Percentiles rank a stretch among this genome's conserved stretches.
Conservation (phyloP, 257 asterid species). For the Nicotiana attenuata region DNA sequence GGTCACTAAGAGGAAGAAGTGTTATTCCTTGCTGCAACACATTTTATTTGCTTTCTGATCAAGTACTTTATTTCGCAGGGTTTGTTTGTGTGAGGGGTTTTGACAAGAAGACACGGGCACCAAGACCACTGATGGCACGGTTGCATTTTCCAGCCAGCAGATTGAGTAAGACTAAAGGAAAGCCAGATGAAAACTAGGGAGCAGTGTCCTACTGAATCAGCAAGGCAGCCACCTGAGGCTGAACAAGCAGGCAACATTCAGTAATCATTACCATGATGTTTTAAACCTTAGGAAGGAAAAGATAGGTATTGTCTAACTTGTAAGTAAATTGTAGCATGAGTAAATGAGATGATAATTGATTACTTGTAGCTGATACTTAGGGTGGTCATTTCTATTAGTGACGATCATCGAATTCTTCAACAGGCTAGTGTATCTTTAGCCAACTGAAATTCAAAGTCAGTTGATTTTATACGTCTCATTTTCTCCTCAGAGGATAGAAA, state of each 20-base stretch:
- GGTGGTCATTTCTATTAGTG: background rate
- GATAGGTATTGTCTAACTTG: slow-evolving; percentile 3
- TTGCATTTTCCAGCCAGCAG: slow-evolving; percentile 89
- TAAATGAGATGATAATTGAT: background rate
- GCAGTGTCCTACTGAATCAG: slow-evolving; percentile 17
- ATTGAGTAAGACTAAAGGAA: slow-evolving; percentile 49
- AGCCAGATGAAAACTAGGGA: slow-evolving; percentile 35
- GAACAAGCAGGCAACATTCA: slow-evolving; percentile 1
- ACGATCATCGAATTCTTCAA: background rate
- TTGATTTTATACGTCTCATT: background rate
- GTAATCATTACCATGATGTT: slow-evolving; percentile 6
- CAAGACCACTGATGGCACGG: slow-evolving; percentile 87
- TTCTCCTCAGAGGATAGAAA: background rate
- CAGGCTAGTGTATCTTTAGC: slow-evolving; percentile 3
- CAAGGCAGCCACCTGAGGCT: background rate
- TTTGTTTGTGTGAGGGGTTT: slow-evolving; percentile 95
- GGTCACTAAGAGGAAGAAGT: background rate
- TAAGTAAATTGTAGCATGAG: slow-evolving; percentile 5
- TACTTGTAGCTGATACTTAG: slow-evolving; percentile 10
- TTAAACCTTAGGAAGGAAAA: slow-evolving; percentile 3
- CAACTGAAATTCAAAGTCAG: background rate
- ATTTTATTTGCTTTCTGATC: background rate
- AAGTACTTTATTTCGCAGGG: slow-evolving; percentile 41
- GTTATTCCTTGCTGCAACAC: background rate
- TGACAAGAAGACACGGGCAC: slow-evolving; percentile 69